Conservation (phyloP, 129 eudicot species). For the Centrapalus pauciflorus region DNA sequence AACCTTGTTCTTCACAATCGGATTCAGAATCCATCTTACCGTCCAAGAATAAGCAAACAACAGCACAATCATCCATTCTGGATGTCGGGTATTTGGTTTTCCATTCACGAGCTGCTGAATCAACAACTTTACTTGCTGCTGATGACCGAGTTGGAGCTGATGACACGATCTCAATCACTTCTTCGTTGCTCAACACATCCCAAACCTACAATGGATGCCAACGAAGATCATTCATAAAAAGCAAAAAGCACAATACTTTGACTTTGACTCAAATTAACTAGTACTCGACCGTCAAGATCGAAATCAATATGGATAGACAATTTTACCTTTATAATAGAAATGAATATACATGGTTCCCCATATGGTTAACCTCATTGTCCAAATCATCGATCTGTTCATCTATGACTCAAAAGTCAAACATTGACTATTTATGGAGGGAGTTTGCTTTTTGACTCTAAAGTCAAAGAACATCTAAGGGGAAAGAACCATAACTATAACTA, state of each 20-base stretch:
- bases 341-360: background rate
- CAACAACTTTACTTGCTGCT: conserved; percentile 75
- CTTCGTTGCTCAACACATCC: conserved; percentile 94
- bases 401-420: too few relatives aligned
- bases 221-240: background rate
- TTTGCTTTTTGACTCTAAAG: too few relatives aligned
- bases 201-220: conserved; percentile 53
- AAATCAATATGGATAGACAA: too few relatives aligned
- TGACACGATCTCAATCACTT: conserved; percentile 79
- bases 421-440: too few relatives aligned
- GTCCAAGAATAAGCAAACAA: conserved; percentile 77
- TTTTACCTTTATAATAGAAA: background rate
- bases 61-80: conserved; percentile 98
- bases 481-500: too few relatives aligned
- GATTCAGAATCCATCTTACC: conserved; percentile 86
- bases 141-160: conserved; percentile 78
- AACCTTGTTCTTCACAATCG: conserved; percentile 69
- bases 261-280: background rate
- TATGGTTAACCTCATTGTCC: too few relatives aligned
- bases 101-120: conserved; percentile 94
- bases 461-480: too few relatives aligned
- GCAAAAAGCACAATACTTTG: background rate
- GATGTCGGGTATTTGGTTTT: conserved; percentile 82
- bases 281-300: background rate
- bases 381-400: too few relatives aligned